These are phyloP conservation scores for Pythium folliculosum DNA, from an alignment of 352 stramenopile genomes.

Conservation along the genomic window DNA sequence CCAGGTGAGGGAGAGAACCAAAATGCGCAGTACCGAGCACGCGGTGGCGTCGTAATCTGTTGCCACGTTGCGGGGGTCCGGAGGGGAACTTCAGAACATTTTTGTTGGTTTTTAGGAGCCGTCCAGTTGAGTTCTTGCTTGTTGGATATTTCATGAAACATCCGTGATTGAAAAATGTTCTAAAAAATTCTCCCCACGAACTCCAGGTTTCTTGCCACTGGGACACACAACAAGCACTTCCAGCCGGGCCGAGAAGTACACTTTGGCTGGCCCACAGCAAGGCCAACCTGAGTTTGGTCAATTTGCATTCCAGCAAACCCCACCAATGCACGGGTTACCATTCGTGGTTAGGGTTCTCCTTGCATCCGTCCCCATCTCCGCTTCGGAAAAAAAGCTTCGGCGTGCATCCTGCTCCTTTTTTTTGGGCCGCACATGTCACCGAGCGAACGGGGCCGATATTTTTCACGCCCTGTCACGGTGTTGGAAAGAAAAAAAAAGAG, in stretches of 20 bases:
- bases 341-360: background rate
- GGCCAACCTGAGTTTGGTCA: background rate
- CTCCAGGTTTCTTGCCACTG: too few relatives aligned
- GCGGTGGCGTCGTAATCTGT: too few relatives aligned
- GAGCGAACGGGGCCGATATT: background rate
- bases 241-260: background rate
- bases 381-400: slow-evolving; percentile 3
- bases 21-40: too few relatives aligned
- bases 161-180: too few relatives aligned
- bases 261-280: background rate
- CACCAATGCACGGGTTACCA: background rate
- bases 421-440: slow-evolving; percentile 3
- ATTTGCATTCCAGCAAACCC: background rate
- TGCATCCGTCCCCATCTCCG: slow-evolving; percentile 1
- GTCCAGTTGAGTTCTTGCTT: too few relatives aligned
- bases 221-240: background rate
- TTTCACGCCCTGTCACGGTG: slow-evolving; percentile 9
- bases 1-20: too few relatives aligned
- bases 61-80: too few relatives aligned
- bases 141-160: too few relatives aligned
- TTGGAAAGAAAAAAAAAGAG: slow-evolving; percentile 4
- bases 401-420: background rate
- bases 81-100: too few relatives aligned
- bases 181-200: too few relatives aligned
- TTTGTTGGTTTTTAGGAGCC: too few relatives aligned